Base-by-base conservation (phyloP, 306 rosid genomes). In the Erythrophleum fordii region DNA sequence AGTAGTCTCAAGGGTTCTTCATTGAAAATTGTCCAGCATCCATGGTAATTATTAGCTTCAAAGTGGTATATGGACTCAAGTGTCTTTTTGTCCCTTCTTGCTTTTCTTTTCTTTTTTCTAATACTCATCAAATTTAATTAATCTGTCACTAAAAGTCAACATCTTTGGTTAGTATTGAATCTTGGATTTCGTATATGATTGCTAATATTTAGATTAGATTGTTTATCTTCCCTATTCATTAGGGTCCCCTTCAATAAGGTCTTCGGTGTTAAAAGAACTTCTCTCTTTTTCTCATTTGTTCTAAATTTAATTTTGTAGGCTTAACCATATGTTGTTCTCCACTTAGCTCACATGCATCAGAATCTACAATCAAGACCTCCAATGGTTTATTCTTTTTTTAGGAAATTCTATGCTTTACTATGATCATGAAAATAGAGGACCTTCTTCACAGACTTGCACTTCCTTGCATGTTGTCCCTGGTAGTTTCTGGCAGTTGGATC, bases 1-100 rank as follows among this genome's bases (percentile, higher is more conserved):
- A 81, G 75, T 80, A 85, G 76, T 74, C 86, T 76, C 8, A 89
- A 82, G 80, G 91, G 81, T 71, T 89, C 70, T 51, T 75, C 87
- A 1, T 45, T 79, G 39, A 87, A 88, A 87, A 77, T 76, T 53
- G 81, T 75, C 68, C 70, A 77, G 84, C 77, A 79, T 48, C 78
- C 76, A 71, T 67, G 90, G 82, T 69, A 84, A 61, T 89, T 66
- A 60, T 65, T 83, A 73, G 61, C 85, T 61, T 77, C 90, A 84
- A 72, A 85, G 52, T 55, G 92, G 97, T 92, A 73, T 56, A 87
- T 79, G 59, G 20, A 58, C 46, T 60, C 66, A 14, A 17, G 23
- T 49, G 69, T 71, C 66, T 25, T 66, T 37, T 34, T 77, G 18
- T 48, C 49, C 29, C 66, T 56, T 14, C 18, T 48, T 81, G 58